Conservation (phyloP, 306 rosid genomes). For the Oemleria cerasiformis region DNA sequence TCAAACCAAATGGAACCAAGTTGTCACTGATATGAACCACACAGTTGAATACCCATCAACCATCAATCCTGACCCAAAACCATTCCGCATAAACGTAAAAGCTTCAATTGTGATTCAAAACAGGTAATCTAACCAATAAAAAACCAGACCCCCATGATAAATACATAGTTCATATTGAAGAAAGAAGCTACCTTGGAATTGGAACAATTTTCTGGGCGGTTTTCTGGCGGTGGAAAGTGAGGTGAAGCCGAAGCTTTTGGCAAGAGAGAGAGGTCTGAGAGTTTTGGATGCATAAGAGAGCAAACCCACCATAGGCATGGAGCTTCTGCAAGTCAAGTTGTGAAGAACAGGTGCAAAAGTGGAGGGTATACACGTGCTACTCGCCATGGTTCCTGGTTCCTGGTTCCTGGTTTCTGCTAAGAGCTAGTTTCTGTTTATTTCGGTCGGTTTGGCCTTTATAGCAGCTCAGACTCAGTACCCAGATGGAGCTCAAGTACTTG, state of each 20-base stretch:
- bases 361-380: conserved; percentile 34
- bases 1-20: neutral
- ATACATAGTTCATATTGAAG: neutral
- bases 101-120: neutral
- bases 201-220: conserved; percentile 40
- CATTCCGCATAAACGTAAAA: neutral
- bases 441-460: neutral
- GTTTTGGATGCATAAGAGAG: conserved; percentile 42
- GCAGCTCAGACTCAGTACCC: neutral
- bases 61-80: conserved; percentile 5
- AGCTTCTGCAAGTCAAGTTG: conserved; percentile 28
- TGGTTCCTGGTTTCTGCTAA: neutral
- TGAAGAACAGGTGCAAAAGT: conserved; percentile 41
- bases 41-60: neutral
- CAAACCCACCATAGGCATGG: conserved; percentile 44
- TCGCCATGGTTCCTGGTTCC: conserved; percentile 38
- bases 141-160: neutral
- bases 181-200: conserved; percentile 59
- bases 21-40: neutral
- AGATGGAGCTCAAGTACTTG: neutral
- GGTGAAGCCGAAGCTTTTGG: conserved; percentile 36
- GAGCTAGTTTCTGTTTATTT: neutral
- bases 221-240: conserved; percentile 38
- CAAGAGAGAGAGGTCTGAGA: conserved; percentile 24
- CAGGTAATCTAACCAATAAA: neutral